Percentiles rank a stretch among this genome's conserved stretches.
phyloP scores from a whole-genome alignment of 495 filamentous ascomycete genomes.

The Annulohypoxylon moriforme region DNA sequence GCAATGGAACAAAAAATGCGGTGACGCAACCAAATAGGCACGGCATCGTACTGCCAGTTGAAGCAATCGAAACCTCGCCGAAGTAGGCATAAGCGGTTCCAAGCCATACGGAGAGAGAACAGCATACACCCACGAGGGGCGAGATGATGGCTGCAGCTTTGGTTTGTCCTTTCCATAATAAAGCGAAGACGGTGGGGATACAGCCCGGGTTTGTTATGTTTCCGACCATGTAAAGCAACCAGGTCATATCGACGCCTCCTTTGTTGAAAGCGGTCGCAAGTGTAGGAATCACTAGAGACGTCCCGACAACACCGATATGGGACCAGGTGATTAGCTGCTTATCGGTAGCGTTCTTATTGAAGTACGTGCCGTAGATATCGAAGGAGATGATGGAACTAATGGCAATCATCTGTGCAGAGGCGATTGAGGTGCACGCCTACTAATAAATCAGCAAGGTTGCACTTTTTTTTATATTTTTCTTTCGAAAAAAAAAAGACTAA shows the following conservation, averaged over 20 bases:
- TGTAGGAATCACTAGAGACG: conserved; percentile 4
- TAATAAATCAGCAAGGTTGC: not conserved
- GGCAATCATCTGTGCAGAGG: conserved; percentile 10
- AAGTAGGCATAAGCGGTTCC: conserved; percentile 7
- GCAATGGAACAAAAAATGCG: conserved; percentile 6
- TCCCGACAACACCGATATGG: conserved; percentile 6
- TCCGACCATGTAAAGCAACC: conserved; percentile 7
- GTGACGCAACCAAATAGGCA: conserved; percentile 10
- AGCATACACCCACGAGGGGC: conserved; percentile 3
- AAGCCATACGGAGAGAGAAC: conserved; percentile 7
- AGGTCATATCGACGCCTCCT: conserved; percentile 13
- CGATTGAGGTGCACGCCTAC: conserved; percentile 9
- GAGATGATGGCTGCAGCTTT: conserved; percentile 5
- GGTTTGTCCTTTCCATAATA: conserved; percentile 4
- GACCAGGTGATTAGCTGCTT: conserved; percentile 10
- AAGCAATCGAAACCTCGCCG: conserved; percentile 1
- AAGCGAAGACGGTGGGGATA: conserved; percentile 3
- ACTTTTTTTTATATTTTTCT: too few species aligned
- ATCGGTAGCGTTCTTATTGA: conserved; percentile 13
- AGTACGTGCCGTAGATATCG: conserved; percentile 10
- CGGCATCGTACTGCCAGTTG: conserved; percentile 10
- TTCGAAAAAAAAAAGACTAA: too few species aligned
- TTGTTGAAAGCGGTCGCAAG: conserved; percentile 11
- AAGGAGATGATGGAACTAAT: conserved; percentile 11
- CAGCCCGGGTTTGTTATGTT: conserved; percentile 8